Evolutionary conservation across 352 stramenopile genomes (phyloP).

Genomic region (Phytophthora rubi): DNA sequence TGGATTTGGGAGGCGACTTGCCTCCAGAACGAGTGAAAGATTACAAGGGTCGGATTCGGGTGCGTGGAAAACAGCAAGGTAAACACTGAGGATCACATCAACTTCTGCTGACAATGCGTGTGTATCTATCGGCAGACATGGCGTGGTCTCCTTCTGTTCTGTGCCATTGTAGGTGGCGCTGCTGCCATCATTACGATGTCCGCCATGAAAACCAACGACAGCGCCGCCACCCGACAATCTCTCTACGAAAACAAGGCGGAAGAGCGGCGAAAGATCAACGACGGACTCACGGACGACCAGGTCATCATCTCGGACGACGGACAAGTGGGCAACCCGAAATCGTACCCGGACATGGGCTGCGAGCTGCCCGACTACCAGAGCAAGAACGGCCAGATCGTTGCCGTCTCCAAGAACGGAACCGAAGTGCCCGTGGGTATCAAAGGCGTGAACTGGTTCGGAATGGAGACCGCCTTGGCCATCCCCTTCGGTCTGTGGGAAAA

Average conservation of each 20-base stretch:
- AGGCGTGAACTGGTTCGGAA: constrained; percentile 78
- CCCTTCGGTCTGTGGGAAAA: constrained; percentile 84
- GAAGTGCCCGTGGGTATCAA: constrained; percentile 63
- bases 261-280: constrained; percentile 42
- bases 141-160: constrained; percentile 56
- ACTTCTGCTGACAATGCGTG: not conserved
- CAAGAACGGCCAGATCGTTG: constrained; percentile 57
- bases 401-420: constrained; percentile 55
- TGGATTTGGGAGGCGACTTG: constrained; percentile 37
- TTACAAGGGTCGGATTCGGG: constrained; percentile 73
- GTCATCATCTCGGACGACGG: constrained; percentile 55
- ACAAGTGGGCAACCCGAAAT: constrained; percentile 55
- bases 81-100: no score
- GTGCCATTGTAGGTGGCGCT: constrained; percentile 45
- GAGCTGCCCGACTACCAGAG: constrained; percentile 63
- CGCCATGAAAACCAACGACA: constrained; percentile 37
- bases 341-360: constrained; percentile 55
- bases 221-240: constrained; percentile 15
- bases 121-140: constrained; percentile 40
- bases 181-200: constrained; percentile 51
- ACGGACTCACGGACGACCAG: constrained; percentile 37
- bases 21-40: constrained; percentile 46
- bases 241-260: constrained; percentile 36
- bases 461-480: constrained; percentile 59
- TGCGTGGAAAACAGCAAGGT: not conserved